phyloP scores from a whole-genome alignment of 768 basidiomycete genomes.

The Kwoniella mangroviensis region DNA sequence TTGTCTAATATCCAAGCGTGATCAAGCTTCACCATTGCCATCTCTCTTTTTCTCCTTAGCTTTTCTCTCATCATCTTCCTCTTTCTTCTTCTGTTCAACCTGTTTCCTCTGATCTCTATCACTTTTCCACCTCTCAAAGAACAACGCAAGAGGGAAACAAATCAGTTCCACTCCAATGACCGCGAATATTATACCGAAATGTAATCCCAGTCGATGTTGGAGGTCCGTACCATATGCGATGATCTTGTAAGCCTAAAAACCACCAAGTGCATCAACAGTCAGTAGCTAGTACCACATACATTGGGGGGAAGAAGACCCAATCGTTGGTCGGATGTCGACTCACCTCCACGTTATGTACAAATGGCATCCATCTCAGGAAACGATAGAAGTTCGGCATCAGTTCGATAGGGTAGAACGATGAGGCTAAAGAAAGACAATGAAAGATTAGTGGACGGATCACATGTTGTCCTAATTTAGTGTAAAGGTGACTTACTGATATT shows the following conservation, averaged over 20 bases:
- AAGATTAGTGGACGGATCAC: not conserved
- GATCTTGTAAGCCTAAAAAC: slow-evolving; percentile 50
- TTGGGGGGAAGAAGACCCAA: not conserved
- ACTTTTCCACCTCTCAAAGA: slow-evolving; percentile 46
- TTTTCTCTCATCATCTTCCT: slow-evolving; percentile 15
- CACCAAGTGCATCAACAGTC: not conserved
- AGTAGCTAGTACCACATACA: not conserved
- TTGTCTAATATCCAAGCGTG: not conserved
- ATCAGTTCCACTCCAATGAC: slow-evolving; percentile 50
- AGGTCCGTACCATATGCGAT: slow-evolving; percentile 51
- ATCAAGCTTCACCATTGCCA: not conserved
- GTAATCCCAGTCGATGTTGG: slow-evolving; percentile 44
- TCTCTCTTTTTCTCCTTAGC: not conserved
- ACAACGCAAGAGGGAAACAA: slow-evolving; percentile 31
- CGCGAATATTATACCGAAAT: slow-evolving; percentile 54
- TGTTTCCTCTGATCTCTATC: slow-evolving; percentile 31
- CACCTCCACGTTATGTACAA: slow-evolving; percentile 41
- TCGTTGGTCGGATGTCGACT: not conserved
- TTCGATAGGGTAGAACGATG: slow-evolving; percentile 55
- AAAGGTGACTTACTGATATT: slow-evolving; percentile 47
- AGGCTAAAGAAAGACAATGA: slow-evolving; percentile 29
- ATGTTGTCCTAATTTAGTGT: not conserved
- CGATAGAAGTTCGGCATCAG: slow-evolving; percentile 51
- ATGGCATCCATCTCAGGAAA: slow-evolving; percentile 49
- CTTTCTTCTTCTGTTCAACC: slow-evolving; percentile 27